Conservation (phyloP, 257 asterid species). For the Salvia hispanica region DNA sequence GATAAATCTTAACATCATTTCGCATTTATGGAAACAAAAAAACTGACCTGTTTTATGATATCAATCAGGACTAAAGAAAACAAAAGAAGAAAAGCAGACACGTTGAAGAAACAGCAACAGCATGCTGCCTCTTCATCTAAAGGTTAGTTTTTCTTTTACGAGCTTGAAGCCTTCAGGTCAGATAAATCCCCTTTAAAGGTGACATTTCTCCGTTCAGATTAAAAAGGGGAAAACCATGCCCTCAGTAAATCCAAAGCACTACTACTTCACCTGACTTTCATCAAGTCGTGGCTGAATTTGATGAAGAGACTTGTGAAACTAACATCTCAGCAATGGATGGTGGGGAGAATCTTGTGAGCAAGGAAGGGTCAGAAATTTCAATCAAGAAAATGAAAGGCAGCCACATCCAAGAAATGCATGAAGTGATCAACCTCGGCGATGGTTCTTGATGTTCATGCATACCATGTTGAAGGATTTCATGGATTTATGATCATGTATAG, state of each 20-base stretch:
- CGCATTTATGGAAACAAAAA: not conserved
- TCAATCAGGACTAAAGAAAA: slow-evolving; percentile 41
- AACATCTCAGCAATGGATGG: slow-evolving; percentile 18
- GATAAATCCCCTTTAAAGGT: not conserved
- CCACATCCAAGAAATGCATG: slow-evolving; percentile 15
- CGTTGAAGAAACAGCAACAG: slow-evolving; percentile 26
- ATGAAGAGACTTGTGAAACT: slow-evolving; percentile 16
- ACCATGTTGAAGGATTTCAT: not conserved
- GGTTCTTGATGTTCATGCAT: not conserved
- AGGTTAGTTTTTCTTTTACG: slow-evolving; percentile 36
- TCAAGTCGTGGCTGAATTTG: slow-evolving; percentile 2
- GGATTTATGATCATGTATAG: not conserved
- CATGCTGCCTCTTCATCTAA: slow-evolving; percentile 36
- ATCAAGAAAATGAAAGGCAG: slow-evolving; percentile 23
- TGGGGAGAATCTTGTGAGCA: slow-evolving; percentile 16
- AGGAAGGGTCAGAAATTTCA: slow-evolving; percentile 24
- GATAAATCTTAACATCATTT: not conserved
- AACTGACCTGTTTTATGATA: slow-evolving; percentile 20
- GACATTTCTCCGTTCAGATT: slow-evolving; percentile 33
- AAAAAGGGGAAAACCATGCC: slow-evolving; percentile 24
- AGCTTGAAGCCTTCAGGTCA: not conserved
- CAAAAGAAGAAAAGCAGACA: slow-evolving; percentile 32
- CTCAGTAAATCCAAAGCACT: slow-evolving; percentile 24
- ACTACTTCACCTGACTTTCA: slow-evolving; percentile 26
- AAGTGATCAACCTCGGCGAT: not conserved